Conservation (phyloP, 768 basidiomycete genomes). For the Lactarius deliciosus region DNA sequence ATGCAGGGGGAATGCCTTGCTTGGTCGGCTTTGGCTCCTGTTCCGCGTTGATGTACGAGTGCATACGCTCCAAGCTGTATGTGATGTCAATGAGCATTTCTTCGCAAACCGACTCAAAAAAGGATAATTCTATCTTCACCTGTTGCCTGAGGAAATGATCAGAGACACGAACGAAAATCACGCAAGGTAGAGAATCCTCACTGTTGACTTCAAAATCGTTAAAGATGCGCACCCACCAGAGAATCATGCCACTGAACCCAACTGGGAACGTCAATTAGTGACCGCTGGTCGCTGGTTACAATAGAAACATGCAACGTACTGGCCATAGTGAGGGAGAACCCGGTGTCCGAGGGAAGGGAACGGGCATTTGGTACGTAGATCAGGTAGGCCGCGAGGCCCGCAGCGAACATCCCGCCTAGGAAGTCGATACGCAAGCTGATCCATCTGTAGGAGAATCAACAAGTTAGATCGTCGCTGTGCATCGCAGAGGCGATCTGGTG, state of each 20-base stretch:
- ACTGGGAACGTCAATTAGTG: slow-evolving; percentile 35
- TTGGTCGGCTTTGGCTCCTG: slow-evolving; percentile 48
- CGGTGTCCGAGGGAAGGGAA: slow-evolving; percentile 41
- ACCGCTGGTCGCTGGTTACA: not conserved
- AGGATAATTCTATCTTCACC: slow-evolving; percentile 25
- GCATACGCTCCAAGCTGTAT: slow-evolving; percentile 50
- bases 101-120: not conserved
- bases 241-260: slow-evolving; percentile 54
- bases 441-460: slow-evolving; percentile 40
- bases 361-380: slow-evolving; percentile 42
- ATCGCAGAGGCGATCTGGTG: not conserved
- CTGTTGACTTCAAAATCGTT: slow-evolving; percentile 50
- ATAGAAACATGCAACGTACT: slow-evolving; percentile 31
- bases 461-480: not conserved
- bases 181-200: slow-evolving; percentile 27
- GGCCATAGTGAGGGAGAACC: slow-evolving; percentile 44
- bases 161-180: not conserved
- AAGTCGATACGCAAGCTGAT: slow-evolving; percentile 54
- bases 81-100: slow-evolving; percentile 10
- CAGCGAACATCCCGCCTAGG: slow-evolving; percentile 52
- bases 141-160: slow-evolving; percentile 32
- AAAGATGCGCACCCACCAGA: slow-evolving; percentile 48
- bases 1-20: slow-evolving; percentile 54
- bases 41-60: slow-evolving; percentile 56
- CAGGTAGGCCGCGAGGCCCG: slow-evolving; percentile 51